These are phyloP conservation scores for Alternaria consortialis DNA, from an alignment of 2,329 filamentous ascomycete species.

Conservation along the genomic window DNA sequence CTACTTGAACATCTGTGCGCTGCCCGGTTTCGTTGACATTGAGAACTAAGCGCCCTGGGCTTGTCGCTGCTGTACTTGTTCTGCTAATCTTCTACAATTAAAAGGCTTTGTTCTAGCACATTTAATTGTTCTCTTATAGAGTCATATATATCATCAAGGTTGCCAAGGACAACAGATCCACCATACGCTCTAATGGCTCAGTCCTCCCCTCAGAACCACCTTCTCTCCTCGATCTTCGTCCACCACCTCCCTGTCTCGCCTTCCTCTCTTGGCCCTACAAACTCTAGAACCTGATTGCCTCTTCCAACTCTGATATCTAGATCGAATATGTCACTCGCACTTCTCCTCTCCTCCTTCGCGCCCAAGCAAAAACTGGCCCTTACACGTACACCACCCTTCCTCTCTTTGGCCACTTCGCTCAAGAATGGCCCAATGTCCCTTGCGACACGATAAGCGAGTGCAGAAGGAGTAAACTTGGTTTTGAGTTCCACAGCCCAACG, in stretches of 20 bases:
- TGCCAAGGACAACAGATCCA: neutral
- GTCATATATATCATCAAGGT: neutral
- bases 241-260: constrained; percentile 52
- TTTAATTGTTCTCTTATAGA: neutral
- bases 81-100: neutral
- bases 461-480: constrained; percentile 51
- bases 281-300: constrained; percentile 52
- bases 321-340: constrained; percentile 56
- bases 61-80: neutral
- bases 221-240: constrained; percentile 54
- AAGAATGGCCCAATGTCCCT: constrained; percentile 53
- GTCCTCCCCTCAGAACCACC: constrained; percentile 54
- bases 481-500: constrained; percentile 55
- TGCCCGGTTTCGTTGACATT: neutral
- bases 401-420: constrained; percentile 52
- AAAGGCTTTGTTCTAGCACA: neutral
- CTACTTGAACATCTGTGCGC: neutral
- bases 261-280: constrained; percentile 57
- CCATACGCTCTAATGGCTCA: neutral
- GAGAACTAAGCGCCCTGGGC: too few relatives aligned
- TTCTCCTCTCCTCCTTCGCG: constrained; percentile 28
- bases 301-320: constrained; percentile 55
- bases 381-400: constrained; percentile 54
- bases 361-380: constrained; percentile 58
- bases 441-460: constrained; percentile 53